Percentiles rank a stretch among this genome's conserved stretches.
These are phyloP conservation scores for Lathyrus sativus DNA, from an alignment of 306 rosid species.

Conservation along the genomic window DNA sequence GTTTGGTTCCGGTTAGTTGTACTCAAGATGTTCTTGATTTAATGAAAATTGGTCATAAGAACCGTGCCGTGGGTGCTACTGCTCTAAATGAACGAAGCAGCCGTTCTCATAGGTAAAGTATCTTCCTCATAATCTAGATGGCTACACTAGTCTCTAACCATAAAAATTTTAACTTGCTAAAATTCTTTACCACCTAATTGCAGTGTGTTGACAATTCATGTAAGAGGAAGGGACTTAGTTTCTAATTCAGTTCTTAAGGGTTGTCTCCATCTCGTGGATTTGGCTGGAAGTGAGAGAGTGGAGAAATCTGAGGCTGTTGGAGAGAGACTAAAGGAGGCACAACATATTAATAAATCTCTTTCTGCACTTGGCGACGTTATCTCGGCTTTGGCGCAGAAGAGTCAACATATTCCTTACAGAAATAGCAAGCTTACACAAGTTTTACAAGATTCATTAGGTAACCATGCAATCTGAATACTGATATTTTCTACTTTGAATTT, in stretches of 20 bases:
- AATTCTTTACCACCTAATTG: conserved; percentile 37
- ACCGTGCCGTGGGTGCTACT: conserved; percentile 93
- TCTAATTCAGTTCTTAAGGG: conserved; percentile 79
- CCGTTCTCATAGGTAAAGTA: conserved; percentile 84
- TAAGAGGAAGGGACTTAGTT: conserved; percentile 74
- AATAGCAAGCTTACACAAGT: conserved; percentile 98
- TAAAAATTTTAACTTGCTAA: conserved; percentile 10
- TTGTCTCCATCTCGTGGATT: conserved; percentile 95
- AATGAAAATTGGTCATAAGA: conserved; percentile 87
- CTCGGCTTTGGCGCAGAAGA: conserved; percentile 94
- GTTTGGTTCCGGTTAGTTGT: conserved; percentile 80
- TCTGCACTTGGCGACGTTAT: conserved; percentile 99
- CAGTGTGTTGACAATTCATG: conserved; percentile 91
- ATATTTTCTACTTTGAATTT: conserved; percentile 8
- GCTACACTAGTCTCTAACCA: conserved; percentile 6
- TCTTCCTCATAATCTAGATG: conserved; percentile 17
- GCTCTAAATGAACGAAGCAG: conserved; percentile 96
- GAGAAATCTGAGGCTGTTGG: conserved; percentile 97
- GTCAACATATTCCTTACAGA: conserved; percentile 86
- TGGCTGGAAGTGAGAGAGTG: conserved; percentile 98
- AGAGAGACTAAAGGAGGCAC: conserved; percentile 95
- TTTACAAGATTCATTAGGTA: conserved; percentile 95
- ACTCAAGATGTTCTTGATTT: conserved; percentile 88
- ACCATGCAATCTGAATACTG: conserved; percentile 16
- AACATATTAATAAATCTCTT: conserved; percentile 89